Base-by-base conservation (phyloP, 345 rosid species). In the Cardamine occulta region DNA sequence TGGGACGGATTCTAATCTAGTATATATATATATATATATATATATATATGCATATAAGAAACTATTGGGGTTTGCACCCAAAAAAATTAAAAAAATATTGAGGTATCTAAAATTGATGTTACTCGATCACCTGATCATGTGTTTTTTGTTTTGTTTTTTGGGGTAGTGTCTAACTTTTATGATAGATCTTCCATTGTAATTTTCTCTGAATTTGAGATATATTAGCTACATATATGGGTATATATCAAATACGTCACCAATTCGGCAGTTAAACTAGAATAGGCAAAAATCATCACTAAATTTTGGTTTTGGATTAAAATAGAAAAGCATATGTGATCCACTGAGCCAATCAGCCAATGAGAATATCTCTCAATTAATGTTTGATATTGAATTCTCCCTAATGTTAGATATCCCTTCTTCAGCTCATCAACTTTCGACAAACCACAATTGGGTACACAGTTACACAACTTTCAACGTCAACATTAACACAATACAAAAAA, bases 341-440 rank as follows among this genome's bases (percentile, higher is more conserved):
- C 32, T 62, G 19, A 34, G 60, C 29, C 51, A 51, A 51, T 12
- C 47, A 63, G 47, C 28, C 49, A 51, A 51, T 11, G 44, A 63
- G 34, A 31, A 63, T 54, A 21, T 45, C 5, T 74, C 34, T 17
- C 66, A 17, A 63, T 12, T 40, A 40, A 26, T 55, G 14, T n/a
- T 5, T 44, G 37, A 42, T 11, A 57, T n/a, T 24, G 31, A 56
- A 39, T 56, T 45, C 6, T 42, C 14, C 71, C 56, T 29, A 42
- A 55, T 31, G 3, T 1, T 14, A 63, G 14, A 37, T 7, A 37
- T 14, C n/a, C 24, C 17, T 63, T 73, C 62, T 66, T 56, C 49
- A 66, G 35, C 44, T n/a, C 58, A 56, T n/a, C 65, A 65, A 34
- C 12, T 59, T 59, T 21, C 51, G 34, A 61, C 45, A 76, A 61